Conservation (phyloP, 179 eudicot genomes). For the Silene coronaria region DNA sequence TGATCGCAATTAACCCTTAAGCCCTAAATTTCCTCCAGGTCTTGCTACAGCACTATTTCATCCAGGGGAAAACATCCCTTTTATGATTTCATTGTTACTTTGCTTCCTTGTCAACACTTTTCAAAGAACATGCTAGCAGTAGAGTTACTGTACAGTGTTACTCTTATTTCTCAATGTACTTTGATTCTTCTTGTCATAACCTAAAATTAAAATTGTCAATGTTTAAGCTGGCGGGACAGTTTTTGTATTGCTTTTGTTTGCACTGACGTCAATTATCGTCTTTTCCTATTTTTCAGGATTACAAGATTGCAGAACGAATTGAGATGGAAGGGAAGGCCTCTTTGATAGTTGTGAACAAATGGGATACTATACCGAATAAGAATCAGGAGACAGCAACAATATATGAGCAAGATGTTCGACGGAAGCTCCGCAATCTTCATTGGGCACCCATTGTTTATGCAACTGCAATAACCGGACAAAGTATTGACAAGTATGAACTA, state of each 20-base stretch:
- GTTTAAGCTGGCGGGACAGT: background rate
- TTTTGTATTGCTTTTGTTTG: background rate
- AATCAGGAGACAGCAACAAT: slow-evolving; percentile 65
- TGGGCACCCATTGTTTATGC: slow-evolving; percentile 99
- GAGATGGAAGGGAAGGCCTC: slow-evolving; percentile 96
- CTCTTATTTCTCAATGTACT: background rate
- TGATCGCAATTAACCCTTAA: too few species aligned
- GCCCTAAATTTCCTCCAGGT: background rate
- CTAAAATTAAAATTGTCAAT: background rate
- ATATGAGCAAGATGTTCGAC: slow-evolving; percentile 87
- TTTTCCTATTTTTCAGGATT: slow-evolving; percentile 50
- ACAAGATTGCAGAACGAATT: slow-evolving; percentile 89
- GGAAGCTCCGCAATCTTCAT: slow-evolving; percentile 71
- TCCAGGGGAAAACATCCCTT: background rate
- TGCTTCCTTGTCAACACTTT: too few species aligned
- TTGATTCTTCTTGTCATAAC: background rate
- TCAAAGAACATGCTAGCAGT: too few species aligned
- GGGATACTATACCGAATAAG: slow-evolving; percentile 96
- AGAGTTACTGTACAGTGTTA: background rate
- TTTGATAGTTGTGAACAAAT: slow-evolving; percentile 89
- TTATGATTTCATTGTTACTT: too few species aligned
- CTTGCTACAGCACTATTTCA: background rate
- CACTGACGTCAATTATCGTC: background rate
- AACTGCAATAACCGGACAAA: slow-evolving; percentile 80
- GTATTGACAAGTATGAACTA: slow-evolving; percentile 75